Evolutionary conservation across 441 rosid genomes (phyloP).

Genomic region (Pelargonium australe): DNA sequence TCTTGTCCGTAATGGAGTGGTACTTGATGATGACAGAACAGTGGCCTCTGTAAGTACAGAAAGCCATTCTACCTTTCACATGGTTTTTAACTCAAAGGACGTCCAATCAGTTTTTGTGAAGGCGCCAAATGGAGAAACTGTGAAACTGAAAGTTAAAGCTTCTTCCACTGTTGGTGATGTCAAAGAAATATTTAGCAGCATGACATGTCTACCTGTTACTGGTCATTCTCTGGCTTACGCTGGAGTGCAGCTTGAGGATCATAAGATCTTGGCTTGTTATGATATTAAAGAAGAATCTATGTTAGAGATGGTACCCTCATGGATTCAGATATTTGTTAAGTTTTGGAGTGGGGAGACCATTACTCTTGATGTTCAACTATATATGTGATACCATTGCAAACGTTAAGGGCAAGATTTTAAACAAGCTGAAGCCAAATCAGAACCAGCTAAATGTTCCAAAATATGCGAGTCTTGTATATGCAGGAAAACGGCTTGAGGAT

Average conservation of each 20-base stretch:
- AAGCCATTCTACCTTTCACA: constrained; percentile 20
- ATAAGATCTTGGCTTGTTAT: constrained; percentile 28
- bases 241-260: constrained; percentile 28
- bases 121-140: constrained; percentile 6
- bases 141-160: constrained; percentile 21
- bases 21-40: constrained; percentile 26
- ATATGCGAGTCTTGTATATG: constrained; percentile 11
- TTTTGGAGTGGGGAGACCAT: neutral
- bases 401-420: constrained; percentile 3
- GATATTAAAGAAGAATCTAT: constrained; percentile 9
- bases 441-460: neutral
- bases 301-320: constrained; percentile 1
- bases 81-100: constrained; percentile 23
- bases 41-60: constrained; percentile 21
- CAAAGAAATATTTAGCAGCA: constrained; percentile 24
- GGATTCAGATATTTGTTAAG: constrained; percentile 12
- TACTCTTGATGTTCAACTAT: constrained; percentile 12
- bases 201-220: constrained; percentile 9
- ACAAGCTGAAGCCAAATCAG: constrained; percentile 21
- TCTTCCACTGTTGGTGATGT: constrained; percentile 22
- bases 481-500: constrained; percentile 27
- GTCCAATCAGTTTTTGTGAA: constrained; percentile 23
- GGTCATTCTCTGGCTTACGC: constrained; percentile 4
- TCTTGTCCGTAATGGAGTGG: constrained; percentile 22
- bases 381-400: constrained; percentile 7